Percentiles rank a stretch among this genome's conserved stretches.
phyloP scores from a whole-genome alignment of 2,329 filamentous ascomycete genomes.

The Aureobasidium pullulans region DNA sequence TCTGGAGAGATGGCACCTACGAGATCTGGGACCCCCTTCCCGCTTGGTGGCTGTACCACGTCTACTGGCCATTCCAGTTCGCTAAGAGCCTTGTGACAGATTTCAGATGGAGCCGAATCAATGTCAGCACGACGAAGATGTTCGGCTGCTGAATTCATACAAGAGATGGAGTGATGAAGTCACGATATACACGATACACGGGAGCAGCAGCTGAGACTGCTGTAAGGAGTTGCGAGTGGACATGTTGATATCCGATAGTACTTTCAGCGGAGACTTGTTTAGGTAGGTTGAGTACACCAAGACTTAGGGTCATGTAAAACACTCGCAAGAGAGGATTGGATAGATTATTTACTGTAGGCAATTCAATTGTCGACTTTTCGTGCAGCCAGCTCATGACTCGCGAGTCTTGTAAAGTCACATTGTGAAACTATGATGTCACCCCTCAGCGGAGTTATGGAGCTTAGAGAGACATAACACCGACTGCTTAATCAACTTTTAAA shows the following conservation, averaged over 20 bases:
- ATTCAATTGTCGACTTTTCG: neutral
- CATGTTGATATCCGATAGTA: neutral
- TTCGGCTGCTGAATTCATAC: slow-evolving; percentile 34
- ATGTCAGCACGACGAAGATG: slow-evolving; percentile 60
- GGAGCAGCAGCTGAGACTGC: neutral
- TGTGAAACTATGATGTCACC: neutral
- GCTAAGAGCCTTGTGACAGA: slow-evolving; percentile 37
- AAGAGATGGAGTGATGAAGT: neutral
- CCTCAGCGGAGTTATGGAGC: neutral
- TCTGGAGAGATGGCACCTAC: slow-evolving; percentile 46
- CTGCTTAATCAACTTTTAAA: neutral
- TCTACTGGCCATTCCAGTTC: slow-evolving; percentile 50
- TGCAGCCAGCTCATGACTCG: neutral
- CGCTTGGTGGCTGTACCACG: slow-evolving; percentile 45
- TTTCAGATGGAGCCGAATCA: slow-evolving; percentile 55
- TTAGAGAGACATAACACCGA: neutral
- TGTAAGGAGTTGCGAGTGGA: neutral
- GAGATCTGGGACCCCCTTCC: slow-evolving; percentile 44
- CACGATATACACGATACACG: neutral
- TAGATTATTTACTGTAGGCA: too few relatives aligned
- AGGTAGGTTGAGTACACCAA: slow-evolving; percentile 2
- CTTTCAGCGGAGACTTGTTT: too few relatives aligned
- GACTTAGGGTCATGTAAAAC: neutral
- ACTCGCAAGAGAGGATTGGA: neutral
- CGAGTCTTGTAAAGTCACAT: neutral